Conservation (phyloP, 2,329 filamentous ascomycete genomes). For the Alternaria solani region DNA sequence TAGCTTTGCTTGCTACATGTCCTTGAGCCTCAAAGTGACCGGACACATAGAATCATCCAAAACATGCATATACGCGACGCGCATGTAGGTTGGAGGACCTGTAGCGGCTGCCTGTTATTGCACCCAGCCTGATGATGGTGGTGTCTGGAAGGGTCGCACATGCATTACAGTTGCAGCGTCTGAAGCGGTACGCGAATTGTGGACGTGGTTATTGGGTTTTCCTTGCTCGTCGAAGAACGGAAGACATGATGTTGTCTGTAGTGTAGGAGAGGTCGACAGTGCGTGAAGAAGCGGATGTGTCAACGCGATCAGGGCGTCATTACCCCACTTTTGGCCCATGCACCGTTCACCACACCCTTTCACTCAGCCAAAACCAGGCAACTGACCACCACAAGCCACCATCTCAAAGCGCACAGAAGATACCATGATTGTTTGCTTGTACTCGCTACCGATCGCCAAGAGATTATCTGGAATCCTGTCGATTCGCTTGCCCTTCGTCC, state of each 20-base stretch:
- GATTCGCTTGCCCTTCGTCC: slow-evolving; percentile 7
- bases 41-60: slow-evolving; percentile 16
- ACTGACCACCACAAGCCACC: slow-evolving; percentile 12
- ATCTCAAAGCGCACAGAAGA: neutral
- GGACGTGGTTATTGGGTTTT: neutral
- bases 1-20: slow-evolving; percentile 4
- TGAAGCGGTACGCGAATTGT: neutral
- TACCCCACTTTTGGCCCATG: slow-evolving; percentile 12
- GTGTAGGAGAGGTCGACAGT: neutral
- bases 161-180: slow-evolving; percentile 3
- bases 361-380: slow-evolving; percentile 15
- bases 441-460: neutral
- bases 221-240: neutral
- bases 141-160: slow-evolving; percentile 6
- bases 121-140: slow-evolving; percentile 18
- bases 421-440: neutral
- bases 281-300: neutral
- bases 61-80: slow-evolving; percentile 19
- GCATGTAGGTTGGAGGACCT: slow-evolving; percentile 22
- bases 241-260: neutral
- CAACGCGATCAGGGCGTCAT: slow-evolving; percentile 1
- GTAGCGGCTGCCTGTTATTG: slow-evolving; percentile 10
- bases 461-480: neutral
- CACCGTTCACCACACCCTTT: neutral
- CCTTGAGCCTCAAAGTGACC: slow-evolving; percentile 30